These are phyloP conservation scores for Pelargonium fulgidum DNA, from an alignment of 441 rosid genomes.

Conservation along the genomic window DNA sequence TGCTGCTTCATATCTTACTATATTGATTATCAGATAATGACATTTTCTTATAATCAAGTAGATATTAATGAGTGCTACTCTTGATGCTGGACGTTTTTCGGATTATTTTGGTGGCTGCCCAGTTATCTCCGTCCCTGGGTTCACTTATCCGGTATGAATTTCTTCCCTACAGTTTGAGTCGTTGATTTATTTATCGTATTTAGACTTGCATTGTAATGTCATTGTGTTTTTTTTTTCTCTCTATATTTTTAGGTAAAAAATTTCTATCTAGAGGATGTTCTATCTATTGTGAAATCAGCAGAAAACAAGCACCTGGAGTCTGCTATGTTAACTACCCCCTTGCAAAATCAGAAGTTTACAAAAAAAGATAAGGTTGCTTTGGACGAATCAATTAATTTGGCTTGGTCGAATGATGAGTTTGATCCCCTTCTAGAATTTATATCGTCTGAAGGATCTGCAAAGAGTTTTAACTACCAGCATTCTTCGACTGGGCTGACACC, in stretches of 20 bases:
- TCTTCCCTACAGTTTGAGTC: constrained; percentile 16
- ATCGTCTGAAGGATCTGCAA: constrained; percentile 45
- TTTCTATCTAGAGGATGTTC: constrained; percentile 78
- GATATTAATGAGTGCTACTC: constrained; percentile 98
- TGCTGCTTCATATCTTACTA: neutral
- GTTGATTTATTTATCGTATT: constrained; percentile 8
- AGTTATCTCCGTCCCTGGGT: constrained; percentile 78
- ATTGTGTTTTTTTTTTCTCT: constrained; percentile 21
- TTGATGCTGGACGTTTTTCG: constrained; percentile 85
- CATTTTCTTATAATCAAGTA: constrained; percentile 23
- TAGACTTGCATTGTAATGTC: constrained; percentile 17
- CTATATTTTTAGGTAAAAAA: constrained; percentile 48
- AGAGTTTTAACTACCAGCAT: constrained; percentile 68
- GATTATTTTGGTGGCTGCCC: constrained; percentile 98
- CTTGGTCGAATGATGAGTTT: constrained; percentile 80
- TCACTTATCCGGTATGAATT: constrained; percentile 74
- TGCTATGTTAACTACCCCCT: constrained; percentile 26
- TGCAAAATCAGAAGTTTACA: constrained; percentile 39
- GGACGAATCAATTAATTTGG: constrained; percentile 78
- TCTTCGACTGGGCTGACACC: constrained; percentile 64
- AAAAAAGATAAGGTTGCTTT: constrained; percentile 64
- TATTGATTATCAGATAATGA: constrained; percentile 9
- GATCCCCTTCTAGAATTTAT: constrained; percentile 69
- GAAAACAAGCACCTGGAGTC: constrained; percentile 55
- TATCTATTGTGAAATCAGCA: constrained; percentile 55